Conservation (phyloP, 345 rosid species). For the Salix arbutifolia region DNA sequence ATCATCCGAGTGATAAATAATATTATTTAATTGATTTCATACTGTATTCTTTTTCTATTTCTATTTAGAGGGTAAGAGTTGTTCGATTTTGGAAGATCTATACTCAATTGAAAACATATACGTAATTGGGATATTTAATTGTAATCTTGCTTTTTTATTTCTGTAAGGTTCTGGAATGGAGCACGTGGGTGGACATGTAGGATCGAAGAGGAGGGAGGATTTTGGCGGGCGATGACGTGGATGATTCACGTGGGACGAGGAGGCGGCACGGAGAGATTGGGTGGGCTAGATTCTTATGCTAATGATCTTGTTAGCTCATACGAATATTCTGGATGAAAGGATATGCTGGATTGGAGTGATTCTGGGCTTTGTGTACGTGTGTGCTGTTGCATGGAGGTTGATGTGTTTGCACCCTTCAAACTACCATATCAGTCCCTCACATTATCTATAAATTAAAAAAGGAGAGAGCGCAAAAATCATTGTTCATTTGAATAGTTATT, state of each 20-base stretch:
- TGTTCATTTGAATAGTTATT: no score
- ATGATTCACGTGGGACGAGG: neutral
- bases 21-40: no score
- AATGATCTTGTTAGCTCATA: neutral
- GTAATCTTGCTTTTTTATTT: neutral
- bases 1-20: no score
- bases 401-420: neutral
- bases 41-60: no score
- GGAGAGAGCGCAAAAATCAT: no score
- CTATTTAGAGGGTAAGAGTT: neutral
- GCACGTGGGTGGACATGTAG: slow-evolving; percentile 53
- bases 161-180: slow-evolving; percentile 26
- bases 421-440: neutral
- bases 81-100: neutral
- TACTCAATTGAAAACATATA: neutral
- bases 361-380: neutral
- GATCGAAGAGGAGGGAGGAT: neutral
- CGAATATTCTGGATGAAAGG: slow-evolving; percentile 22
- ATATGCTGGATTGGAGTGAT: neutral
- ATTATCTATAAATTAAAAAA: no score
- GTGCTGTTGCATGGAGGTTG: neutral
- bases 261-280: slow-evolving; percentile 23
- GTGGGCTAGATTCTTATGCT: slow-evolving; percentile 2
- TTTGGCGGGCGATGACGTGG: slow-evolving; percentile 31
- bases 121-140: neutral